Evolutionary conservation across 1,139 yeast species (phyloP).

Genomic region (Suhomyces anneliseae): DNA sequence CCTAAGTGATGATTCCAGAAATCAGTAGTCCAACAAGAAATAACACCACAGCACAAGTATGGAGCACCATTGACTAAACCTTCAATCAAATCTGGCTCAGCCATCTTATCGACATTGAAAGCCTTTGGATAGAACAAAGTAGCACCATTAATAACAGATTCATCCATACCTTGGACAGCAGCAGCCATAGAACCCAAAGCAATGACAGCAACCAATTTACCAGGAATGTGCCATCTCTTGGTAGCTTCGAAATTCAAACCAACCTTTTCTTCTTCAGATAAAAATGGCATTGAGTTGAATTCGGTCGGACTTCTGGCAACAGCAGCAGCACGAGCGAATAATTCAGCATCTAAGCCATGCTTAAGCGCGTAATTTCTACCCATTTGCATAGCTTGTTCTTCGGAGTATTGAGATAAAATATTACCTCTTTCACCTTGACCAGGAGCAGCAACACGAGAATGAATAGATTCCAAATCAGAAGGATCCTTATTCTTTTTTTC

Average conservation of each 20-base stretch:
- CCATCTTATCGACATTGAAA: constrained; percentile 40
- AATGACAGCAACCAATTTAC: constrained; percentile 58
- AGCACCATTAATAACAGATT: constrained; percentile 84
- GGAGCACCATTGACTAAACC: constrained; percentile 85
- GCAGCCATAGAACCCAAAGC: constrained; percentile 85
- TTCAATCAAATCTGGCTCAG: constrained; percentile 62
- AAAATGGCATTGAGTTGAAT: constrained; percentile 57
- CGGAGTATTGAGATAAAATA: constrained; percentile 61
- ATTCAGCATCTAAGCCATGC: constrained; percentile 61
- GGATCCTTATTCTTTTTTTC: constrained; percentile 18
- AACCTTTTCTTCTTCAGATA: constrained; percentile 60
- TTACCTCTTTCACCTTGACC: constrained; percentile 44
- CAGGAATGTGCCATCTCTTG: constrained; percentile 66
- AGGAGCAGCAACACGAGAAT: constrained; percentile 24
- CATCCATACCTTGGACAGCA: constrained; percentile 92
- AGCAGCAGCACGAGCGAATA: constrained; percentile 74
- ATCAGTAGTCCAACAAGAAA: constrained; percentile 76
- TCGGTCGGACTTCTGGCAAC: constrained; percentile 66
- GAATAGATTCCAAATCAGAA: constrained; percentile 28
- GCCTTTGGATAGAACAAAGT: constrained; percentile 62
- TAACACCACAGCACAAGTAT: constrained; percentile 66
- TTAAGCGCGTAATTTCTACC: constrained; percentile 68
- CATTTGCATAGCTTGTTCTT: constrained; percentile 66
- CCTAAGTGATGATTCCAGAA: constrained; percentile 64
- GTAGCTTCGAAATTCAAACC: constrained; percentile 58